Evolutionary conservation across 345 rosid genomes (phyloP), one percentile per base, ranked within the genome.

Genomic region (Psidium guajava): DNA sequence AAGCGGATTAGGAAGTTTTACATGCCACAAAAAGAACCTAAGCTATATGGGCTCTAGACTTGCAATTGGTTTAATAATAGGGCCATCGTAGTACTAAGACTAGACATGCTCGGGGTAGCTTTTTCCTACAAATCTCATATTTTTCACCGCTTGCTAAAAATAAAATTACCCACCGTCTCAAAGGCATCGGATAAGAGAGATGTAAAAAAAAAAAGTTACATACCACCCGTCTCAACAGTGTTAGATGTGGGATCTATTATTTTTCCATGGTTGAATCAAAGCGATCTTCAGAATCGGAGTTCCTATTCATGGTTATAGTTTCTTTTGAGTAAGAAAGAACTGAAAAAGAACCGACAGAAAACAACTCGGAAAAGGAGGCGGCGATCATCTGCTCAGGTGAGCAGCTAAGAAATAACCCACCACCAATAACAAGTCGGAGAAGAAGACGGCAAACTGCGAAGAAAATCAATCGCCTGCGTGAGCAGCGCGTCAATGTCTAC

Each of bases 111-210:
- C 0, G 2, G 0, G 0, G n/a, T n/a, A 58, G 13, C 4, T 12
- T 12, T 58, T 58, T 58, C n/a, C 32, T 58, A n/a, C n/a, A 11
- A n/a, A n/a, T n/a, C 32, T 3, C 4, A 0, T 0, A 3, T 58
- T 11, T 58, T 58, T n/a, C 7, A 20, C 25, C 6, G 1, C 58
- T 24, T 56, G 7, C 59, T 24, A 56, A 56, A 56, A 24, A 10
- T 59, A 28, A n/a, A 59, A 13, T 36, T 58, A 27, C 73, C 73
- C 10, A 14, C 73, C 40, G 27, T 59, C 36, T 32, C 20, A 8
- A 59, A 7, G 13, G 54, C 5, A 53, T 53, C 20, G 15, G 20
- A 13, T 59, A 14, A 6, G 36, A 14, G 16, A 59, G 27, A 20
- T 6, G 73, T 5, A 25, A 57, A 57, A 25, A 6, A 57, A 57